Evolutionary conservation across 306 rosid genomes (phyloP), one percentile per base, ranked within the genome.

Genomic region (Cucurbita moschata): DNA sequence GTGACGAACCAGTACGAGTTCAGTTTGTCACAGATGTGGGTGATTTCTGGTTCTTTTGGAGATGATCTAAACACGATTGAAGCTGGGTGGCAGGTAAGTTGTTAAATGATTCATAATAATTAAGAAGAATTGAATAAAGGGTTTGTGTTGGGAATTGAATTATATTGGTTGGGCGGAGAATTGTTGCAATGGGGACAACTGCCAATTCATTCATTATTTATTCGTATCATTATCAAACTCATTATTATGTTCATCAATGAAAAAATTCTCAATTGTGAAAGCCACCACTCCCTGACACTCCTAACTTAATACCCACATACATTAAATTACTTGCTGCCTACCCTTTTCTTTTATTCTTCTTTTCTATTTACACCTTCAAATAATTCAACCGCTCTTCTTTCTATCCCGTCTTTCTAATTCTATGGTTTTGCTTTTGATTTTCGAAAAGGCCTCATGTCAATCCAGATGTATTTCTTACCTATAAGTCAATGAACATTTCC

Each of bases 11-110:
- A 85, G 78, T 84, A 87, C 74, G 98, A 93, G 78, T 93, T 93
- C 83, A 93, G 98, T 59, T 78, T 93, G 79, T 93, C 98, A 16
- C 98, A 93, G 79, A 83, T 93, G 88, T 93, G 98, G 98, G 89
- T 93, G 77, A 90, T 93, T 56, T 90, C 98, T 39, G 98, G 98
- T 78, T 90, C 98, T 18, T 93, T 93, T 81, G 92, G 93, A 4
- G 83, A 90, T 15, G 98, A 93, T 60, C 92, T 93, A 26, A 93
- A 93, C 82, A 90, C 96, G 55, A 93, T 93, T 82, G 98, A 93
- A 85, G 97, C 97, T 85, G 98, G 98, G 62, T 93, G 98, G 98
- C 98, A 93, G 98, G 98, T 67, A 70, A 50, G 46, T 81, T 52
- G 72, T 75, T 72, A 64, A 60, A 0, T 23, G 23, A 1, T 77